These are phyloP conservation scores for Filosporella fistucella DNA, from an alignment of 495 filamentous ascomycete species.

Conservation along the genomic window DNA sequence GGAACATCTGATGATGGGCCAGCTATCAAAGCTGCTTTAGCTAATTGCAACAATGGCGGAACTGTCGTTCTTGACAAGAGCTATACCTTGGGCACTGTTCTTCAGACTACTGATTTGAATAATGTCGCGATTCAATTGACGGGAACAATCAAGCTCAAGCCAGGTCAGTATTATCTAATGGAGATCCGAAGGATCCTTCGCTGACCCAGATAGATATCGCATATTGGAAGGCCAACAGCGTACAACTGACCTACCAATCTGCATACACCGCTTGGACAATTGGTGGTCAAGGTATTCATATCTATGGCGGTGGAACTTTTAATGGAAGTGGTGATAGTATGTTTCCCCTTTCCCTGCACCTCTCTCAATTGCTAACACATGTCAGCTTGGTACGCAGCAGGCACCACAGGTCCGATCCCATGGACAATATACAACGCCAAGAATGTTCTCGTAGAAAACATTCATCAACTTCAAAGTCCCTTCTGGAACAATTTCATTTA, in stretches of 20 bases:
- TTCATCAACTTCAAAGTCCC: background rate
- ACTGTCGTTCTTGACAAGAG: background rate
- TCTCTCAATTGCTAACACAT: background rate
- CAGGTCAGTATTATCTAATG: background rate
- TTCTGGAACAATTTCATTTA: slow-evolving; percentile 7
- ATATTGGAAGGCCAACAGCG: slow-evolving; percentile 3
- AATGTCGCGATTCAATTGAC: slow-evolving; percentile 4
- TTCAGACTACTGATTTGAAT: background rate
- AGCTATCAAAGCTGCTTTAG: slow-evolving; percentile 4
- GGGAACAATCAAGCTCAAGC: background rate
- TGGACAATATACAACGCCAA: slow-evolving; percentile 6
- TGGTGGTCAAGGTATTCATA: slow-evolving; percentile 4
- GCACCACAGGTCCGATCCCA: slow-evolving; percentile 1
- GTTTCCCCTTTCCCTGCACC: too few species aligned
- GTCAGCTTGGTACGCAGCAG: background rate
- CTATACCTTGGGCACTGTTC: background rate
- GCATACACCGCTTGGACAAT: slow-evolving; percentile 4
- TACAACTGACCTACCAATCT: background rate
- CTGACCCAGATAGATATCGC: background rate
- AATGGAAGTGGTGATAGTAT: slow-evolving; percentile 3
- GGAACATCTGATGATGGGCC: background rate
- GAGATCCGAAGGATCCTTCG: background rate
- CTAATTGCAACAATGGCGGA: slow-evolving; percentile 4
- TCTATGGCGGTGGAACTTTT: slow-evolving; percentile 2
- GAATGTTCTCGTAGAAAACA: slow-evolving; percentile 6